Conservation (phyloP, 345 rosid genomes). For the Psidium friedrichsthalianum region DNA sequence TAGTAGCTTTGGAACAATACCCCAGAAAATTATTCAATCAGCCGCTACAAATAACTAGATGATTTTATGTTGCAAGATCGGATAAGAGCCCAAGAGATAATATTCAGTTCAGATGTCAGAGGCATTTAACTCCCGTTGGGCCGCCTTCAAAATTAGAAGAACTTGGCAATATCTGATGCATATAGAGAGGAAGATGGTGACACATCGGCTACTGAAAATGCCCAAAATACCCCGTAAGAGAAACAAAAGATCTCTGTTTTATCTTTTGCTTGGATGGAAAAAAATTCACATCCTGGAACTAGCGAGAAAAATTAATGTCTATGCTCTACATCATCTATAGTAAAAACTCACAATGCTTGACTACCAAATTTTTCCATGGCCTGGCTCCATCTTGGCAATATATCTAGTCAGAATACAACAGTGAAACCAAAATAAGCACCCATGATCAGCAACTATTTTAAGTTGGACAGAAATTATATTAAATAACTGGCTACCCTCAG, state of each 20-base stretch:
- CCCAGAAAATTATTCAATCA: neutral
- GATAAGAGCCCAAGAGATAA: neutral
- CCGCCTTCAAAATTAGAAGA: neutral
- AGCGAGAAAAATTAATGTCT: neutral
- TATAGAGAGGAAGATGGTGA: neutral
- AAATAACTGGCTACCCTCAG: constrained; percentile 11
- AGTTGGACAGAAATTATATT: neutral
- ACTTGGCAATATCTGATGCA: neutral
- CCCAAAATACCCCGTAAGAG: neutral
- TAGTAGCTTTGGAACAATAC: neutral
- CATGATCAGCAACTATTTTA: neutral
- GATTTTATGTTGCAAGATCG: neutral
- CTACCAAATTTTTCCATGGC: constrained; percentile 70
- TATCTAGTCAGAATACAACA: constrained; percentile 16
- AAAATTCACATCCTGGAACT: neutral
- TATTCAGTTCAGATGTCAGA: neutral
- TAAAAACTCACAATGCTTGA: constrained; percentile 51
- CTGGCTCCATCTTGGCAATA: constrained; percentile 73
- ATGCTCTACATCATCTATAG: neutral
- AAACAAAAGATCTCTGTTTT: neutral
- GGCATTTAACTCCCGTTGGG: neutral
- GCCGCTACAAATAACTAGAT: neutral
- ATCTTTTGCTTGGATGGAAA: neutral
- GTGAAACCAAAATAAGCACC: neutral
- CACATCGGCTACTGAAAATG: neutral